Evolutionary conservation across 345 rosid species (phyloP).

Genomic region (Populus alba): DNA sequence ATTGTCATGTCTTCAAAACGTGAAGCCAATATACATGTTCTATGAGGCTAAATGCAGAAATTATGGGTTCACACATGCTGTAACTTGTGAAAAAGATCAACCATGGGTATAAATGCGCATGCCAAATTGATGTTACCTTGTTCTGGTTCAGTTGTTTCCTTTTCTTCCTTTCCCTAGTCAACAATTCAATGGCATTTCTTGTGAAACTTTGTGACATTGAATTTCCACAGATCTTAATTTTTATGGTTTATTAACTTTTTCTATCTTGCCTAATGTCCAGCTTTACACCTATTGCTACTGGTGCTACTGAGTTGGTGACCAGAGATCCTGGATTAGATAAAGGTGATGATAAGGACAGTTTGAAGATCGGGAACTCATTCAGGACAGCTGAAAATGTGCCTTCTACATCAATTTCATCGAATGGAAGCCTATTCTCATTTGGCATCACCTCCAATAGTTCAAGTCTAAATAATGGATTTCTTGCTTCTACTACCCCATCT

Average conservation of each 20-base stretch:
- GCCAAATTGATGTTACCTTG: neutral
- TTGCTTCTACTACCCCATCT: slow-evolving; percentile 32
- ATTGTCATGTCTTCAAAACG: neutral
- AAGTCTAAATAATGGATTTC: slow-evolving; percentile 41
- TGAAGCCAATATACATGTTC: neutral
- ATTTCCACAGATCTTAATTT: neutral
- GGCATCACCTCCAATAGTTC: slow-evolving; percentile 33
- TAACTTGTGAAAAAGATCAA: neutral
- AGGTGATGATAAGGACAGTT: slow-evolving; percentile 26
- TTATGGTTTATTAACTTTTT: neutral
- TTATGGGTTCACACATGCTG: neutral
- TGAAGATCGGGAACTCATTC: slow-evolving; percentile 25
- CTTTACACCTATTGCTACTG: slow-evolving; percentile 31
- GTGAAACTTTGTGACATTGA: neutral
- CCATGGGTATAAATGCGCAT: neutral
- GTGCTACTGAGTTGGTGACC: slow-evolving; percentile 23
- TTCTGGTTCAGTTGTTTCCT: neutral
- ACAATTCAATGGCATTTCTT: neutral
- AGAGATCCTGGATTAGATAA: slow-evolving; percentile 43
- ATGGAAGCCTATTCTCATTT: slow-evolving; percentile 42
- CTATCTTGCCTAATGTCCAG: slow-evolving; percentile 42
- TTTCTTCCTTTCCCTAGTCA: neutral
- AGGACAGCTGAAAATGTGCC: slow-evolving; percentile 26
- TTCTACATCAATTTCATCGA: slow-evolving; percentile 35
- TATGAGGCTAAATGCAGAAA: neutral